Evolutionary conservation across 192 early-diverging fungal species (phyloP), one percentile per base, ranked within the genome.

Genomic region (Umbelopsis vinacea): DNA sequence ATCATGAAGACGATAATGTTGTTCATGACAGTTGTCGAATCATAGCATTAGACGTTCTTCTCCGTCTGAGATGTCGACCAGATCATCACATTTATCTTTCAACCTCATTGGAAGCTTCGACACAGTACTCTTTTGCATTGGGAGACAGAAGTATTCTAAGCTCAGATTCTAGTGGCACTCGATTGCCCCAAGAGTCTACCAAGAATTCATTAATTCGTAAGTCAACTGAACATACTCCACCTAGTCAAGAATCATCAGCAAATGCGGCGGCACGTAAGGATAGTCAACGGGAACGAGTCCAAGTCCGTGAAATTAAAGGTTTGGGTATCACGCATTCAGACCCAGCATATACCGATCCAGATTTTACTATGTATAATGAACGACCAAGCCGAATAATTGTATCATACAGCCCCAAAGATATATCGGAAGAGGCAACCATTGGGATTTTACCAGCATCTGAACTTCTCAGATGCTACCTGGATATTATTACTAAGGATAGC

Each of bases 401-500:
- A 19, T 63, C 57, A 2, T 63, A 63, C 33, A 63, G 10, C 26
- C 29, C 57, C 38, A 29, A 26, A 37, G 33, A 37, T 12, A 63
- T 19, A 19, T 15, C 57, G 2, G 6, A 14, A 12, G 17, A 37
- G 8, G 14, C 15, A 19, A 19, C 26, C 5, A 17, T 29, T 14
- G 29, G 57, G 17, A 26, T 63, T 11, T 26, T 63, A 0, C 57
- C 57, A 29, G 33, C 57, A 63, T 37, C 57, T 35, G 73, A 71
- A 12, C 22, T 74, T n/a, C 76, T 93, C 40, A 84, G 69, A 6
- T 74, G 84, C 6, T 70, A 95, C 57, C 68, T 85, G 19, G 71
- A 81, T 9, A 83, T 93, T 67, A 74, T 97, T 11, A 81, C 84
- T 29, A 83, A 88, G n/a, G 92, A 92, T 46, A 77, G 80, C 14